Conservation (phyloP, 805 yeast genomes). For the Candida sakaeoensis region DNA sequence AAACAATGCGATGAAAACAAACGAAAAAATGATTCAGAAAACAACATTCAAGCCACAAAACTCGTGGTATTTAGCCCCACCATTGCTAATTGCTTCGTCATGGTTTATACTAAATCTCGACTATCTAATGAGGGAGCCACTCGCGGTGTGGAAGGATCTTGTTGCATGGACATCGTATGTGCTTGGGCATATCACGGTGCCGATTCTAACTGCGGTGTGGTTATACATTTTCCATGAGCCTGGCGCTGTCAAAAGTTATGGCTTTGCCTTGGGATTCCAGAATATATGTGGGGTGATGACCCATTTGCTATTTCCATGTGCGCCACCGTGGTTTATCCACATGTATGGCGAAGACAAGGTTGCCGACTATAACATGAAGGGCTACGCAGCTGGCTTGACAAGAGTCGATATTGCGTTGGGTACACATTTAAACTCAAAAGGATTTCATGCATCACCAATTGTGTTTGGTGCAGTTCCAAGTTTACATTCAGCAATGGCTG, state of each 20-base stretch:
- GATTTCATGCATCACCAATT: conserved; percentile 65
- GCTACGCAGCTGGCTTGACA: conserved; percentile 69
- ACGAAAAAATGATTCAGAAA: conserved; percentile 2
- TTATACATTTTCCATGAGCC: conserved; percentile 65
- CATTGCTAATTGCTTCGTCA: conserved; percentile 38
- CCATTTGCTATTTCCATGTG: conserved; percentile 62
- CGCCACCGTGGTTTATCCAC: conserved; percentile 74
- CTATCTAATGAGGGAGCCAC: conserved; percentile 39
- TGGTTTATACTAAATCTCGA: conserved; percentile 51
- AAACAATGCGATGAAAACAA: background rate
- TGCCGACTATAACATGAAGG: conserved; percentile 64
- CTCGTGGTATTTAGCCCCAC: conserved; percentile 54
- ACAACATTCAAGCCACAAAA: conserved; percentile 3
- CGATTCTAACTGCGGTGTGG: conserved; percentile 60
- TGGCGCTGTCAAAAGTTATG: conserved; percentile 53
- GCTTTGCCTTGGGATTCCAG: conserved; percentile 56
- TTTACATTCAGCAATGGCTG: conserved; percentile 66
- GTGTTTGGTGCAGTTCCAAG: conserved; percentile 69
- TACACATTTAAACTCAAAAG: conserved; percentile 53
- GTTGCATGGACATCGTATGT: conserved; percentile 64
- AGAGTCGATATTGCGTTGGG: conserved; percentile 59
- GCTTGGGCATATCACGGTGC: conserved; percentile 58
- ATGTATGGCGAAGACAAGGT: conserved; percentile 52
- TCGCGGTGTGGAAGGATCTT: conserved; percentile 47
- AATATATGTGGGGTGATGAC: conserved; percentile 60